Evolutionary conservation across 768 basidiomycete genomes (phyloP).

Genomic region (Roridomyces roridus): DNA sequence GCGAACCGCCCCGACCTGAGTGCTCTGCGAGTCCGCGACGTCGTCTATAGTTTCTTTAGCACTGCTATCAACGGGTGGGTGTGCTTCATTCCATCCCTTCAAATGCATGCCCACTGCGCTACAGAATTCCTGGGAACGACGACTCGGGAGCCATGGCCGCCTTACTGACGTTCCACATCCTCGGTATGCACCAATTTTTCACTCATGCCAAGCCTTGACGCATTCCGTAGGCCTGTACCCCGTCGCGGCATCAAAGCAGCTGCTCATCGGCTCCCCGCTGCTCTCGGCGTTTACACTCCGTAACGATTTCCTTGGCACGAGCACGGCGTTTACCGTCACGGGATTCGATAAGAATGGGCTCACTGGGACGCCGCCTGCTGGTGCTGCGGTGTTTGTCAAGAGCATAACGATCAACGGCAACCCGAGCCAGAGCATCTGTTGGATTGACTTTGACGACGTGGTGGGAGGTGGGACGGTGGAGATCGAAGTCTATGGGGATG

Average conservation of each 20-base stretch:
- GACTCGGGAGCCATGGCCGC: constrained; percentile 61
- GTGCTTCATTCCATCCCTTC: background rate
- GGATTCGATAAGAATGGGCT: constrained; percentile 48
- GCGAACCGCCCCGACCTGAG: constrained; percentile 55
- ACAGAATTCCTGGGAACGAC: constrained; percentile 56
- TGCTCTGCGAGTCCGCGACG: constrained; percentile 48
- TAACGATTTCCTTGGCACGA: constrained; percentile 44
- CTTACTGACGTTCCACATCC: constrained; percentile 54
- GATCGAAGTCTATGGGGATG: constrained; percentile 50
- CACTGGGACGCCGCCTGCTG: constrained; percentile 41
- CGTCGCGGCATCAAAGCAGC: constrained; percentile 50
- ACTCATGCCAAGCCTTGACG: too few relatives aligned
- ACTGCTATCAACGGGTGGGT: constrained; percentile 51
- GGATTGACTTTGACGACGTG: constrained; percentile 50
- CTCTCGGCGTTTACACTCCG: constrained; percentile 50
- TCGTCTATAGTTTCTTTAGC: constrained; percentile 52
- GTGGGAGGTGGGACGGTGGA: constrained; percentile 50
- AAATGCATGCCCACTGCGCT: background rate
- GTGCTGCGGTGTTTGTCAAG: constrained; percentile 51
- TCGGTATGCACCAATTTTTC: constrained; percentile 27
- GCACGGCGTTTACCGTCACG: constrained; percentile 46
- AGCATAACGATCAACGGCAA: constrained; percentile 49
- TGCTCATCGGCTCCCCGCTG: constrained; percentile 55
- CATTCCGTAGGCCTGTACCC: constrained; percentile 45
- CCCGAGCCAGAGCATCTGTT: constrained; percentile 44